Evolutionary conservation across 1,284 basidiomycete genomes (phyloP).

Genomic region (Sporisorium iseilematis-ciliati): DNA sequence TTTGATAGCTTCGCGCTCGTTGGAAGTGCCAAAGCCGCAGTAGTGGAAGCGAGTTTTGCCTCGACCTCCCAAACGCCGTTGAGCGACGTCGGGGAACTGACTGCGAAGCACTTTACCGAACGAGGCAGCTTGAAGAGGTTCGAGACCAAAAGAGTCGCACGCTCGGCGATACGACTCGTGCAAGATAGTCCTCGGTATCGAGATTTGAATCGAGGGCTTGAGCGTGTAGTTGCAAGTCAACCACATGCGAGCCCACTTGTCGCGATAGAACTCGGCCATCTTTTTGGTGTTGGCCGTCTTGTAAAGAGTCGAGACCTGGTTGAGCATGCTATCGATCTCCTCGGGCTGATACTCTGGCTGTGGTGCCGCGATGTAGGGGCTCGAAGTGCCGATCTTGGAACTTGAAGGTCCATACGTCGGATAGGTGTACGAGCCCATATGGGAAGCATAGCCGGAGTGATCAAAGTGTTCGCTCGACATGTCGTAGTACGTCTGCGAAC

Average conservation of each 20-base stretch:
- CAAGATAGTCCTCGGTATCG: slow-evolving; percentile 51
- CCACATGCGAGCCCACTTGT: slow-evolving; percentile 57
- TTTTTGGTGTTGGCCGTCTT: slow-evolving; percentile 56
- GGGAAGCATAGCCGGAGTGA: slow-evolving; percentile 21
- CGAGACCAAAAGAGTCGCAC: slow-evolving; percentile 46
- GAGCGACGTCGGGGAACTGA: slow-evolving; percentile 50
- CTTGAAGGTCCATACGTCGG: slow-evolving; percentile 24
- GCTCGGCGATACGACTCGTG: slow-evolving; percentile 55
- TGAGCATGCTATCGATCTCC: slow-evolving; percentile 50
- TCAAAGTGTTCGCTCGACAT: slow-evolving; percentile 37
- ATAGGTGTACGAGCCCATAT: slow-evolving; percentile 26
- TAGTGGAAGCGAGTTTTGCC: slow-evolving; percentile 59
- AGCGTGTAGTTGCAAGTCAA: slow-evolving; percentile 55
- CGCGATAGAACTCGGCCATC: slow-evolving; percentile 55
- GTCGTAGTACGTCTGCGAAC: slow-evolving; percentile 44
- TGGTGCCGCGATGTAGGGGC: slow-evolving; percentile 20
- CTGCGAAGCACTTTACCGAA: slow-evolving; percentile 56
- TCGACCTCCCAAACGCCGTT: slow-evolving; percentile 46
- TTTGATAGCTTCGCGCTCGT: slow-evolving; percentile 51
- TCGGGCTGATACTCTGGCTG: slow-evolving; percentile 39
- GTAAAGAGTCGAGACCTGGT: slow-evolving; percentile 47
- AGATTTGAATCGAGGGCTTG: slow-evolving; percentile 56
- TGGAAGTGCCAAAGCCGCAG: slow-evolving; percentile 53
- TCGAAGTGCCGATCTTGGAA: slow-evolving; percentile 22
- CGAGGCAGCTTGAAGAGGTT: slow-evolving; percentile 51